These are phyloP conservation scores for Scenedesmus sp. DNA, from an alignment of 163 green algal genomes.

Conservation along the genomic window DNA sequence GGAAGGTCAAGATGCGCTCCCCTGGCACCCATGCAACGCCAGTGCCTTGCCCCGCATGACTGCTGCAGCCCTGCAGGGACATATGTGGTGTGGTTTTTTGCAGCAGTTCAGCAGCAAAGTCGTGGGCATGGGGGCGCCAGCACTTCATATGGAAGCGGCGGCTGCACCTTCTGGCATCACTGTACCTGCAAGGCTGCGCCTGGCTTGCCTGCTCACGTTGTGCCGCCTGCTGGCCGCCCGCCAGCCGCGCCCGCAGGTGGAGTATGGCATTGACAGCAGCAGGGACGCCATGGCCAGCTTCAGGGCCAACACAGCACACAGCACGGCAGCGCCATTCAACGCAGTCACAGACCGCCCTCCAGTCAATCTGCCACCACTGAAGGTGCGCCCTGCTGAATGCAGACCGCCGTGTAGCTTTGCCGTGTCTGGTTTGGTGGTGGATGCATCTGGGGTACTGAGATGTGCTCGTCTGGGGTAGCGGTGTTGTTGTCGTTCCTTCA, in stretches of 20 bases:
- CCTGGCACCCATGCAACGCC: too few species aligned
- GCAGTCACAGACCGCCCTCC: neutral
- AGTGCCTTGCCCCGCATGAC: too few species aligned
- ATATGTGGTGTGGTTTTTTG: too few species aligned
- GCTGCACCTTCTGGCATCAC: neutral
- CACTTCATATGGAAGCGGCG: too few species aligned
- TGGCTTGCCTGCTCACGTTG: neutral
- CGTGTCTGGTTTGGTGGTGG: too few species aligned
- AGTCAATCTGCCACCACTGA: neutral
- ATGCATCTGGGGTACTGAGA: too few species aligned
- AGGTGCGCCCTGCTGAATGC: neutral
- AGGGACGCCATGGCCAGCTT: conserved; percentile 7
- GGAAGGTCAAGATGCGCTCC: too few species aligned
- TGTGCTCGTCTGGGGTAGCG: too few species aligned
- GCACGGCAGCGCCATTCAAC: neutral
- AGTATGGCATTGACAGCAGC: conserved; percentile 4
- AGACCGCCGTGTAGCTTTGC: too few species aligned
- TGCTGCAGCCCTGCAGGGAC: too few species aligned
- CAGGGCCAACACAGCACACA: conserved; percentile 7
- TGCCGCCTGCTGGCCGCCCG: neutral
- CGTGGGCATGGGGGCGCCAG: too few species aligned
- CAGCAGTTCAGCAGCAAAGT: too few species aligned
- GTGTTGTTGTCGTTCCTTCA: neutral
- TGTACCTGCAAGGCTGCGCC: neutral
- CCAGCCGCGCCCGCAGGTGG: neutral